phyloP scores from a whole-genome alignment of 2,329 filamentous ascomycete genomes.

The Fusarium sp. region DNA sequence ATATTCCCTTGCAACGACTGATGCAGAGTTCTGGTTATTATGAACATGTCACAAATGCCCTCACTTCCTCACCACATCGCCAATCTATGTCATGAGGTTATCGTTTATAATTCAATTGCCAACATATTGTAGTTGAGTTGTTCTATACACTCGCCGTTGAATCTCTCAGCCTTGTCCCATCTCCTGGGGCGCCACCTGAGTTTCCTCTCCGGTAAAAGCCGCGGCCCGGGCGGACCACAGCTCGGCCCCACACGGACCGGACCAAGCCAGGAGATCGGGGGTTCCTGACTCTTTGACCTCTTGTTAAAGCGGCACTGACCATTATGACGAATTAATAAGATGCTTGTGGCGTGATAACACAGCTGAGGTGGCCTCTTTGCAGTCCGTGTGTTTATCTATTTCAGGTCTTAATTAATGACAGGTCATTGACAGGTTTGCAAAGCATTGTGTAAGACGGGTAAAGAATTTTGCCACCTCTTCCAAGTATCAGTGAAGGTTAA shows the following conservation, averaged over 20 bases:
- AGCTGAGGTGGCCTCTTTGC: neutral
- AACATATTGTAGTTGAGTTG: too few species aligned
- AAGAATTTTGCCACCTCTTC: neutral
- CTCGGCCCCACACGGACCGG: neutral
- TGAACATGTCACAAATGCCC: neutral
- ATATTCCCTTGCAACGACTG: neutral
- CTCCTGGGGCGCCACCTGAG: neutral
- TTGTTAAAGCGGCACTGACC: neutral
- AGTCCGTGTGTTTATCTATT: neutral
- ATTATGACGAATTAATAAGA: neutral
- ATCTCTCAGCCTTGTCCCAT: neutral
- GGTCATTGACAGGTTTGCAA: neutral
- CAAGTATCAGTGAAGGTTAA: neutral
- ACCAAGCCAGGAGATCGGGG: neutral
- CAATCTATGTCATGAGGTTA: neutral
- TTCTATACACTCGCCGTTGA: neutral
- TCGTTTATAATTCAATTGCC: neutral
- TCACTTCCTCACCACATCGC: neutral
- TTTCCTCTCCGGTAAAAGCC: neutral
- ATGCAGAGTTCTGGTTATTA: neutral
- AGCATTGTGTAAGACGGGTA: neutral
- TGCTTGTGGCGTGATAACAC: neutral
- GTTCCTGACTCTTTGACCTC: neutral
- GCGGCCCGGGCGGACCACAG: neutral
- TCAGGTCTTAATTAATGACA: constrained; percentile 6